A percentile compares a stretch with the other conserved stretches of the same genome.
Evolutionary conservation across 768 basidiomycete species (phyloP).

Genomic region (Naganishia vaughanmartiniae): DNA sequence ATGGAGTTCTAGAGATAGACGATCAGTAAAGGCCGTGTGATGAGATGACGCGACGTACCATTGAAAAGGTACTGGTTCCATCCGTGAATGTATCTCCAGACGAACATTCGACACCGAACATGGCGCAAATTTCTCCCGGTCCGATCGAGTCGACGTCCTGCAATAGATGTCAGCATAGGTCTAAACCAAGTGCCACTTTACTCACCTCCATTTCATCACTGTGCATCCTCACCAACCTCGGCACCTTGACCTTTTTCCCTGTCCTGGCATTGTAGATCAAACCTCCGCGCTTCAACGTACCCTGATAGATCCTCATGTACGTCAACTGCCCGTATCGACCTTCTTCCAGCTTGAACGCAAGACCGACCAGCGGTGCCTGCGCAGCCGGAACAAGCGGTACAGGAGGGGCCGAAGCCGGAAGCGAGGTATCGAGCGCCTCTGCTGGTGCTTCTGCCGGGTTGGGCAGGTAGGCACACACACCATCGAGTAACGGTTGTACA

Average conservation of each 20-base stretch:
- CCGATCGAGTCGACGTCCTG: conserved; percentile 84
- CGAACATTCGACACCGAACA: conserved; percentile 97
- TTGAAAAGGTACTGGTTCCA: conserved; percentile 80
- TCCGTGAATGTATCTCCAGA: conserved; percentile 98
- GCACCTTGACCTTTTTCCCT: conserved; percentile 96
- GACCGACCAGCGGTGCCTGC: conserved; percentile 79
- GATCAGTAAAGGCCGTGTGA: conserved; percentile 16
- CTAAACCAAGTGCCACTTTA: no score
- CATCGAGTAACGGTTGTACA: conserved; percentile 89
- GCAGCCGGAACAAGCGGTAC: conserved; percentile 79
- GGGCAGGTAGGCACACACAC: conserved; percentile 91
- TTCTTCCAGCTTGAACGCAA: conserved; percentile 98
- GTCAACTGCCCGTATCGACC: conserved; percentile 95
- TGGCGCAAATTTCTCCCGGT: conserved; percentile 98
- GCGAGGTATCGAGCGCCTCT: conserved; percentile 72
- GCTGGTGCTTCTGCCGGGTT: conserved; percentile 76
- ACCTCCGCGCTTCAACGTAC: conserved; percentile 78
- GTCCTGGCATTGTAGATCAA: conserved; percentile 88
- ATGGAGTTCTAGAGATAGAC: conserved; percentile 71
- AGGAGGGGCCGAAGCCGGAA: conserved; percentile 60
- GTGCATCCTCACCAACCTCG: conserved; percentile 94
- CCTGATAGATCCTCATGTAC: conserved; percentile 97
- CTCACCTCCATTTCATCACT: conserved; percentile 87
- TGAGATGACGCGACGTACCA: conserved; percentile 61
- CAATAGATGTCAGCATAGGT: not conserved